Base-by-base conservation (phyloP, 192 early-diverging fungal species). In the Coemansia sp. region DNA sequence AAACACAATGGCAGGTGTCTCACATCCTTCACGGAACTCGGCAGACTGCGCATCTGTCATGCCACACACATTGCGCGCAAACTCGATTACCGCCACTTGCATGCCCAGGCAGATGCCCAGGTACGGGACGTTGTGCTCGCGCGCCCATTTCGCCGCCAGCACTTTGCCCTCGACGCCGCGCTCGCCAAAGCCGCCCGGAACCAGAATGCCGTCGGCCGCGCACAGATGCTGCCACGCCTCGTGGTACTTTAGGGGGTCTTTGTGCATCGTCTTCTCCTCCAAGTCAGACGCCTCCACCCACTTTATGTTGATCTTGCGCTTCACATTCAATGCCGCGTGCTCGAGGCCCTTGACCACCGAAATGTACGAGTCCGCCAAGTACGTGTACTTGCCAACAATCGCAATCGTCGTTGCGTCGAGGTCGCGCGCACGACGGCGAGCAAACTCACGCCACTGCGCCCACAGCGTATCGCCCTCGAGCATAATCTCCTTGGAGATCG, bases 151-250 rank as follows among this genome's bases (percentile, higher is more conserved):
- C 68, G 90, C 90, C 7, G 96, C 95, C 28, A 89, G 78, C 44
- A 99, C 87, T 86, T 91, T 99, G 61, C 97, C 97, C 70, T 99
- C 97, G 55, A 90, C 91, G 68, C 97, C 97, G 71, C 97, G 93
- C 56, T 86, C 85, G 58, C 97, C 97, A 71, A 99, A 99, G 31
- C 97, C 97, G 69, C 97, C 97, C 23, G 97, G 95, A 31, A 99
- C 94, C 37, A 99, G 83, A 59, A 99, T 95, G 44, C 97, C 97
- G 72, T 91, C 72, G 48, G 95, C 93, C 3, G 84, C 83, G 82
- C 91, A 91, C 42, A 99, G 75, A 19, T 86, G 83, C 71, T 93
- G 87, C 97, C 96, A 98, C 11, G 95, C 91, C 72, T 98, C 95
- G 64, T 96, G 90, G 78, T 94, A 97, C 74, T 96, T 93, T 70